Evolutionary conservation across 768 basidiomycete genomes (phyloP).

Genomic region (Panellus pusillus): DNA sequence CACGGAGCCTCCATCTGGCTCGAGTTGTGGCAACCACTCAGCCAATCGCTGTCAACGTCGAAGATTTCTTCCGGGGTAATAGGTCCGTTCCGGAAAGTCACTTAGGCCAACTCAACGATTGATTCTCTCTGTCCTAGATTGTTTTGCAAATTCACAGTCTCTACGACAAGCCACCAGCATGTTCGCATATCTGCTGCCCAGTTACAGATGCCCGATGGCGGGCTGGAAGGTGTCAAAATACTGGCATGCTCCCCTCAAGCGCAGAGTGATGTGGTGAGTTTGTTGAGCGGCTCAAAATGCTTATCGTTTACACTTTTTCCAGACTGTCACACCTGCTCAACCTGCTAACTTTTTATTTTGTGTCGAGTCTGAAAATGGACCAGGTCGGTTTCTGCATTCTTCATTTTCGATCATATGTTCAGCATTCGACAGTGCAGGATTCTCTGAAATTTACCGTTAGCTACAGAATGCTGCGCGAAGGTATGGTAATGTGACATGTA

Average conservation of each 20-base stretch:
- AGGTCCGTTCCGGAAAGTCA: slow-evolving; percentile 47
- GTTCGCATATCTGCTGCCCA: slow-evolving; percentile 70
- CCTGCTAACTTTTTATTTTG: slow-evolving; percentile 81
- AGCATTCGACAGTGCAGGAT: slow-evolving; percentile 52
- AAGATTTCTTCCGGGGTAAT: slow-evolving; percentile 91
- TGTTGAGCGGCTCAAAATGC: neutral
- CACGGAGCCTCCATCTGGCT: slow-evolving; percentile 54
- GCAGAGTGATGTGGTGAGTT: slow-evolving; percentile 50
- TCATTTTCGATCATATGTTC: slow-evolving; percentile 1
- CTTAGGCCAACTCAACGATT: neutral
- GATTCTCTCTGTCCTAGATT: slow-evolving; percentile 47
- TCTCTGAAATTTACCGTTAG: slow-evolving; percentile 62
- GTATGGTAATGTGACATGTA: slow-evolving; percentile 36
- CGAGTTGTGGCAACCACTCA: slow-evolving; percentile 65
- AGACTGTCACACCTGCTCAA: slow-evolving; percentile 78
- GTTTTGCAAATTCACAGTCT: slow-evolving; percentile 89
- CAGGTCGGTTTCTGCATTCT: slow-evolving; percentile 42
- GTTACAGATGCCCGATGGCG: slow-evolving; percentile 46
- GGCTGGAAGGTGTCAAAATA: slow-evolving; percentile 52
- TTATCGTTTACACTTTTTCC: slow-evolving; percentile 4
- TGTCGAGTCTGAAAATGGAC: slow-evolving; percentile 62
- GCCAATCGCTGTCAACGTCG: slow-evolving; percentile 90
- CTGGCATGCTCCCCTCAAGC: slow-evolving; percentile 45
- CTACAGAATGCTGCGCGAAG: slow-evolving; percentile 83
- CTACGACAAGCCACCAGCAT: slow-evolving; percentile 74